Base-by-base conservation (phyloP, 2,329 filamentous ascomycete genomes). In the Colletotrichum gigasporum region DNA sequence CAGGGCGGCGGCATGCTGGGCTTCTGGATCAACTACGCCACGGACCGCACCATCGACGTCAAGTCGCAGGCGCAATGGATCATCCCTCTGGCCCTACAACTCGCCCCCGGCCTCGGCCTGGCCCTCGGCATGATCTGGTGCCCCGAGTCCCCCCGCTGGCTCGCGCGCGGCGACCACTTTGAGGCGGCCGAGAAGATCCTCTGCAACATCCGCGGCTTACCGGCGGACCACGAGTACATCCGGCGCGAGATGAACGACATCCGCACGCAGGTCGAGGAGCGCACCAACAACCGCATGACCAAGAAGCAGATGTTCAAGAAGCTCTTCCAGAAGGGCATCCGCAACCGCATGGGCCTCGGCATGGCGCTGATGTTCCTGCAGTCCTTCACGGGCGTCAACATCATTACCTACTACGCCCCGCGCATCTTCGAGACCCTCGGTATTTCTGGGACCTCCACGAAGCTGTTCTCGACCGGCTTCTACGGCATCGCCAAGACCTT, bases 381-480 rank as follows among this genome's bases (percentile, higher is more conserved):
- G 67, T 73, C 72, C 28, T 72, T 76, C 45, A 75, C 73, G 0
- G 74, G 86, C 45, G 83, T 85, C 67, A 85, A 89, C 71, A 85
- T 89, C 30, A 88, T 90, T 53, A 85, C 85, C 3, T 89, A 89
- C 73, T 90, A 88, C 69, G 69, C 73, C 2, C 71, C 72, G 3
- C 71, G 73, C 16, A 74, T 80, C 28, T 75, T 81, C 51, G 73
- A 75, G 67, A 78, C 71, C 11, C 73, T 79, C 5, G 79, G 77
- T 1, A 73, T 78, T 16, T 45, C 70, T 0, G 75, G 76, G 1
- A 78, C 74, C 9, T 70, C 71, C 0, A 65, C 71, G 6, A 73
- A 72, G 59, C 72, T 79, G 18, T 77, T 79, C 66, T 75, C 74
- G 2, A 81, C 79, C 1, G 78, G 79, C 0, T 75, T 82, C 52